phyloP scores from a whole-genome alignment of 2,329 filamentous ascomycete species.

The Dactylellina parvicollis region DNA sequence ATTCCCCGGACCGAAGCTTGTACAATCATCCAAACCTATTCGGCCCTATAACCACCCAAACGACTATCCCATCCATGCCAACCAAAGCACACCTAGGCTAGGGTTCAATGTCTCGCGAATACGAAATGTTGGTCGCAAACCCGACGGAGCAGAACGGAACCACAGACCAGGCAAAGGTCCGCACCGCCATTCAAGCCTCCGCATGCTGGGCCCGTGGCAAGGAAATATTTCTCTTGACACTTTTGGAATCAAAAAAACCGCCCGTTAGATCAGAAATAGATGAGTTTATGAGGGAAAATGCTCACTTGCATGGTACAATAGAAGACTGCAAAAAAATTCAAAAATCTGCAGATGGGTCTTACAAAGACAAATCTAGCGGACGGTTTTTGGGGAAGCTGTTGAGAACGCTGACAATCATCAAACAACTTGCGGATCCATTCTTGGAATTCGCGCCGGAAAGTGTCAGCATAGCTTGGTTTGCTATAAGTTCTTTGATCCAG shows the following conservation, averaged over 20 bases:
- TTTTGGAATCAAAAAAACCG: conserved; percentile 24
- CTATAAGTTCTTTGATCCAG: conserved; percentile 37
- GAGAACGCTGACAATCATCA: conserved; percentile 30
- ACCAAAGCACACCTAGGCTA: background rate
- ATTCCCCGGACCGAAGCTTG: too few species aligned
- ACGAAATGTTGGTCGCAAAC: background rate
- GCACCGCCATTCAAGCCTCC: conserved; percentile 24
- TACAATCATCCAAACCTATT: too few species aligned
- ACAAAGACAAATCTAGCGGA: conserved; percentile 27
- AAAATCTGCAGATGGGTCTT: conserved; percentile 35
- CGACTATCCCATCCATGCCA: too few species aligned
- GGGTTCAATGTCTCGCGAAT: too few species aligned
- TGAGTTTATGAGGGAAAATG: conserved; percentile 43
- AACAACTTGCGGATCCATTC: conserved; percentile 43
- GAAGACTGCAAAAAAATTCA: conserved; percentile 34
- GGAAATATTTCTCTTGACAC: conserved; percentile 38
- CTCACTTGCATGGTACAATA: conserved; percentile 37
- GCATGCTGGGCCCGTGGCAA: conserved; percentile 48
- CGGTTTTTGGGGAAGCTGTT: conserved; percentile 23
- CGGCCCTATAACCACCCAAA: too few species aligned
- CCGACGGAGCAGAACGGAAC: background rate
- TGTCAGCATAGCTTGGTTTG: conserved; percentile 50
- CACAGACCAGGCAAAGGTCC: background rate
- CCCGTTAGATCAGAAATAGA: conserved; percentile 34
- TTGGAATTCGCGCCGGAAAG: conserved; percentile 41